Evolutionary conservation across 805 yeast species (phyloP).

Genomic region (Wickerhamiella slavikovae): DNA sequence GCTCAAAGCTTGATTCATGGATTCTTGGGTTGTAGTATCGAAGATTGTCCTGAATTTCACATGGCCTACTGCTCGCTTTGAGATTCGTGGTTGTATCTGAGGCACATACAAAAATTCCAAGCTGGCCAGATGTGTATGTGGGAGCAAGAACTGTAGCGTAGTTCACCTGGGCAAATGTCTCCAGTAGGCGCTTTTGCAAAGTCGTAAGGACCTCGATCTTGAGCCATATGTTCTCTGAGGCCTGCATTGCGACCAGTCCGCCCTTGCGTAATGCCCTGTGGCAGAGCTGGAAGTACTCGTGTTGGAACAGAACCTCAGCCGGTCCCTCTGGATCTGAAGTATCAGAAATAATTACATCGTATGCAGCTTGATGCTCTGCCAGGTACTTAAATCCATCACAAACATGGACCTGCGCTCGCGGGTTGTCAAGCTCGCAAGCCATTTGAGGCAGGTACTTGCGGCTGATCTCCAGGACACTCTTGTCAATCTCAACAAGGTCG

Average conservation of each 20-base stretch:
- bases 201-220: conserved; percentile 69
- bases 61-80: conserved; percentile 43
- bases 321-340: conserved; percentile 94
- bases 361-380: conserved; percentile 27
- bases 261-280: conserved; percentile 37
- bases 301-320: conserved; percentile 73
- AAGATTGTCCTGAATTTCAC: conserved; percentile 43
- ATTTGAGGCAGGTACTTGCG: conserved; percentile 56
- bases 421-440: conserved; percentile 34
- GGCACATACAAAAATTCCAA: conserved; percentile 93
- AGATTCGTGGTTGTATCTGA: conserved; percentile 51
- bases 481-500: conserved; percentile 77
- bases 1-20: conserved; percentile 73
- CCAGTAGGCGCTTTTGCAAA: conserved; percentile 60
- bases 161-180: conserved; percentile 79
- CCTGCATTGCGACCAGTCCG: conserved; percentile 63
- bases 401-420: conserved; percentile 43
- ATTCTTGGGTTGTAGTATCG: conserved; percentile 72
- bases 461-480: conserved; percentile 52
- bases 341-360: conserved; percentile 75
- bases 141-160: conserved; percentile 88
- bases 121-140: conserved; percentile 91
- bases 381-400: conserved; percentile 73
- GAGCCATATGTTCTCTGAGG: conserved; percentile 75
- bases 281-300: conserved; percentile 50